These are phyloP conservation scores for Aspergillus aculeatinus DNA, from an alignment of 2,329 filamentous ascomycete genomes.

Conservation along the genomic window DNA sequence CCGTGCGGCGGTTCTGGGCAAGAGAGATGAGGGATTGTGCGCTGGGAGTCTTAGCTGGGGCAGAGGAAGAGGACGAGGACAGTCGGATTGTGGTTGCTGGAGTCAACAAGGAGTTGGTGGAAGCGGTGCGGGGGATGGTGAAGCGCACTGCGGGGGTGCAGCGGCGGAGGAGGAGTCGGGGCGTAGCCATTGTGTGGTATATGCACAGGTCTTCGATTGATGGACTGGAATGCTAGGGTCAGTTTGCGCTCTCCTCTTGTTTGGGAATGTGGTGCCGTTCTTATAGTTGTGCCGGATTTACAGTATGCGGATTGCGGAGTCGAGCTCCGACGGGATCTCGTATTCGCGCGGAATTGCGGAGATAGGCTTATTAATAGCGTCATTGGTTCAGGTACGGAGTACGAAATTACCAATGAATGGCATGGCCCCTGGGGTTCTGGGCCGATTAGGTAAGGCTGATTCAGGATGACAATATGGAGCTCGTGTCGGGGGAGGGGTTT, in stretches of 20 bases:
- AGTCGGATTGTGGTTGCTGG: background rate
- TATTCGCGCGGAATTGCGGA: constrained; percentile 1
- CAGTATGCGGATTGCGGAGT: no score
- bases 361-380: background rate
- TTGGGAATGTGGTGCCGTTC: background rate
- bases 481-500: no score
- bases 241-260: background rate
- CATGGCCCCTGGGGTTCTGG: background rate
- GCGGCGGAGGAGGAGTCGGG: background rate
- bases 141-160: background rate
- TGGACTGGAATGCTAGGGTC: no score
- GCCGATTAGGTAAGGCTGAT: background rate
- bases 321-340: background rate
- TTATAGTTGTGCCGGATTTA: background rate
- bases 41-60: constrained; percentile 7
- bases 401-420: background rate
- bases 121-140: background rate
- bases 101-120: constrained; percentile 28
- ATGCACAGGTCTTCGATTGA: no score
- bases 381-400: background rate
- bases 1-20: constrained; percentile 36
- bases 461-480: background rate
- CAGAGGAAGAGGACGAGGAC: constrained; percentile 7
- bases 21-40: constrained; percentile 31
- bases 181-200: constrained; percentile 2